phyloP scores from a whole-genome alignment of 225 moss, liverwort and hornwort species.

The Anthoceros angustus region DNA sequence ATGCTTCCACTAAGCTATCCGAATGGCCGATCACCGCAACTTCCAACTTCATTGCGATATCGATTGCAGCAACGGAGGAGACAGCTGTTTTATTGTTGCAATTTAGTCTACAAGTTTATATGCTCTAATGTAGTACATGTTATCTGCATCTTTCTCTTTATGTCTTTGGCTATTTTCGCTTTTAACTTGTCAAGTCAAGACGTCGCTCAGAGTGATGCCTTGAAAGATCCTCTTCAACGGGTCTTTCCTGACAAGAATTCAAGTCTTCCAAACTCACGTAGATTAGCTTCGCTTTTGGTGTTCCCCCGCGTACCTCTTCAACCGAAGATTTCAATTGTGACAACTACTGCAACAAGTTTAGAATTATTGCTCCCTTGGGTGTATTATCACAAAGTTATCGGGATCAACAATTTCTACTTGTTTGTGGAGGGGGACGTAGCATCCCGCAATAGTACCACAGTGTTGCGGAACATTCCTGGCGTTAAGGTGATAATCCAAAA shows the following conservation, averaged over 20 bases:
- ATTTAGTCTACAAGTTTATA: background rate
- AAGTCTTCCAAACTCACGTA: too few species aligned
- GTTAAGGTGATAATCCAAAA: conserved; percentile 13
- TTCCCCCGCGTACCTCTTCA: too few species aligned
- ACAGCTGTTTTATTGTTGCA: background rate
- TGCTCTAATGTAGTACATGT: conserved; percentile 1
- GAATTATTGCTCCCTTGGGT: conserved; percentile 17
- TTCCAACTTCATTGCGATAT: background rate
- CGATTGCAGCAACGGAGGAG: background rate
- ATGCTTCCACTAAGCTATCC: background rate
- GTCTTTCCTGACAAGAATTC: too few species aligned
- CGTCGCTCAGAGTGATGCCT: too few species aligned
- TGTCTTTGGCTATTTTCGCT: too few species aligned
- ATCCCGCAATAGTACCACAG: conserved; percentile 9
- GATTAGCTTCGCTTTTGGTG: too few species aligned
- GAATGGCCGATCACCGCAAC: background rate
- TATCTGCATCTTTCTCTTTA: too few species aligned
- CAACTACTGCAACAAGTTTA: conserved; percentile 13
- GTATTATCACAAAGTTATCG: conserved; percentile 15
- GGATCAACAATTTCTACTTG: conserved; percentile 17
- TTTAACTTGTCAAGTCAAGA: too few species aligned
- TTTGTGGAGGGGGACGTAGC: conserved; percentile 20
- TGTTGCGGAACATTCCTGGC: conserved; percentile 15
- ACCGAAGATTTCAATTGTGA: too few species aligned
- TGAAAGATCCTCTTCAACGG: too few species aligned